phyloP scores from a whole-genome alignment of 129 eudicot species.

The Pulicaria dysenterica region DNA sequence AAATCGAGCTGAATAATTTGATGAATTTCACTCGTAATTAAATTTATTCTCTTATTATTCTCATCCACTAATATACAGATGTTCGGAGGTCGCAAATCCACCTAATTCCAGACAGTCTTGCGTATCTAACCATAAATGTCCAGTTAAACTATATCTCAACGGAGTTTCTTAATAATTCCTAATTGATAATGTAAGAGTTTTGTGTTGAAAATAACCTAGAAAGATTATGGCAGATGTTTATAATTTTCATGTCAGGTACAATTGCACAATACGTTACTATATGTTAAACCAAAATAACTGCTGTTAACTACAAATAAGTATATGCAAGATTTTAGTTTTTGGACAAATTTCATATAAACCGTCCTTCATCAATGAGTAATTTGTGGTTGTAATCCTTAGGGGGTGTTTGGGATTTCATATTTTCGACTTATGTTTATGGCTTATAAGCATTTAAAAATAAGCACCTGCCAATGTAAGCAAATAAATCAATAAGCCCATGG shows the following conservation, averaged over 20 bases:
- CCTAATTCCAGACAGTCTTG: background rate
- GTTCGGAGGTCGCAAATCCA: slow-evolving; percentile 8
- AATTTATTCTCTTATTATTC: background rate
- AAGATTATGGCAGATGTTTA: slow-evolving; percentile 9
- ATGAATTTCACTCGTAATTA: slow-evolving; percentile 1
- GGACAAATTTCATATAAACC: background rate
- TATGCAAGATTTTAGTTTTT: slow-evolving; percentile 4
- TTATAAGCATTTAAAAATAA: too few relatives aligned
- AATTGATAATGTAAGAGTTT: slow-evolving; percentile 4
- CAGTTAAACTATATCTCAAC: background rate
- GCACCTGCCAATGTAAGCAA: too few relatives aligned
- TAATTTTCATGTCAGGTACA: background rate
- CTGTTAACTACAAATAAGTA: background rate
- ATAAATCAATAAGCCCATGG: too few relatives aligned
- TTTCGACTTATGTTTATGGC: too few relatives aligned
- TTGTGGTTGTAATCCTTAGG: background rate
- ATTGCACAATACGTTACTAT: background rate
- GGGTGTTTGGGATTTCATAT: background rate
- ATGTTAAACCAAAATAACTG: background rate
- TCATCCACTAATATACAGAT: background rate
- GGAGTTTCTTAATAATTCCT: background rate
- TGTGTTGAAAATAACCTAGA: background rate
- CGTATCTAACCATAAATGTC: slow-evolving; percentile 8
- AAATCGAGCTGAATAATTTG: background rate
- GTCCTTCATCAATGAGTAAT: background rate